Conservation (phyloP, 805 yeast genomes). For the Candida qinlingensis region DNA sequence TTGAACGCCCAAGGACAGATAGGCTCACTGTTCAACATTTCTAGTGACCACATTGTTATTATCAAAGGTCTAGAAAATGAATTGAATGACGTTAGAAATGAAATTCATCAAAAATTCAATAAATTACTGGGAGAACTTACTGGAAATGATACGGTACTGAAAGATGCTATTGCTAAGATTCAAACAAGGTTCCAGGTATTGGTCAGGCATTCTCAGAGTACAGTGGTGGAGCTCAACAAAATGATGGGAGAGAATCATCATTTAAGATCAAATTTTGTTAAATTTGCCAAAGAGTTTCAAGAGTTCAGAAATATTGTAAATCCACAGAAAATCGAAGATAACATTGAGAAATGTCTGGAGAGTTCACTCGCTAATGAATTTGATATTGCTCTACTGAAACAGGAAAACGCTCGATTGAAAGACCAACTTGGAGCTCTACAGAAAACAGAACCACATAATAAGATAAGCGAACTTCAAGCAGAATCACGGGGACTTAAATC, state of each 20-base stretch:
- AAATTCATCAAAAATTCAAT: background rate
- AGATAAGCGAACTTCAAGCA: background rate
- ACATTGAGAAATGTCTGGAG: background rate
- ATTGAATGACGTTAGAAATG: background rate
- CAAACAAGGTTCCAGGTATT: background rate
- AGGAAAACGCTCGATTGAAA: background rate
- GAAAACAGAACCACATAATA: background rate
- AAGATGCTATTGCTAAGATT: background rate
- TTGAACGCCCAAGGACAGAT: background rate
- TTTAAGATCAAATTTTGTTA: background rate
- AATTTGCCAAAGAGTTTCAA: background rate
- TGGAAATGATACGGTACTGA: no score
- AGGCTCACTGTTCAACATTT: background rate
- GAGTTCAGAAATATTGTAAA: background rate
- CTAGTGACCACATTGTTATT: background rate
- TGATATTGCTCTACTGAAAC: background rate
- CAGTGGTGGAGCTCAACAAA: background rate
- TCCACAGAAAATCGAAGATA: background rate
- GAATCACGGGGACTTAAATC: background rate
- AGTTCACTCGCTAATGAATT: slow-evolving; percentile 1
- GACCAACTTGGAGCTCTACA: background rate
- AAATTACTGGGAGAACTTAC: background rate
- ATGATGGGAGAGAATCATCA: background rate
- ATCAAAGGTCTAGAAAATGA: background rate
- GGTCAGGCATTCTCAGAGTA: background rate